Percentiles rank a stretch among this genome's conserved stretches.
Conservation (phyloP, 306 rosid genomes). For the Pachyrhizus erosus region DNA sequence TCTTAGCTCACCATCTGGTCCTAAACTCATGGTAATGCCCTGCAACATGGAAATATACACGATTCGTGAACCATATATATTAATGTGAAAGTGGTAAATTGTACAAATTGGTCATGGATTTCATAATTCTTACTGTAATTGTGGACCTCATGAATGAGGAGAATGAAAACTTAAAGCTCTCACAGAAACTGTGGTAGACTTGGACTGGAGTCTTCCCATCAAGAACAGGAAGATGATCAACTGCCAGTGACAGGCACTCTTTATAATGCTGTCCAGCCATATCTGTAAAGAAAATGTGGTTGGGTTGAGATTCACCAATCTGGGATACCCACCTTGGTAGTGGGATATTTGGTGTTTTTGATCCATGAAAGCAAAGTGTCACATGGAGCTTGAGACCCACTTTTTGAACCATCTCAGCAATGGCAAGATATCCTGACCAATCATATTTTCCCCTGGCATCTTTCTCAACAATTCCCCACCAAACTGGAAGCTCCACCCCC, state of each 20-base stretch:
- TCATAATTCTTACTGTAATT: conserved; percentile 57
- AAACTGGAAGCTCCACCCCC: conserved; percentile 50
- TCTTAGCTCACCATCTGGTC: conserved; percentile 87
- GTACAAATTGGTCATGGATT: neutral
- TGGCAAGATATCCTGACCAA: conserved; percentile 78
- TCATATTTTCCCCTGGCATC: conserved; percentile 66
- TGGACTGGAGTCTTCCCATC: conserved; percentile 77
- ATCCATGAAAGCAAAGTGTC: conserved; percentile 88
- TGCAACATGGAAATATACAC: conserved; percentile 46
- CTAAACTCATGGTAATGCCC: conserved; percentile 88
- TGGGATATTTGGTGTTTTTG: conserved; percentile 54
- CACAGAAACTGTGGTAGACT: conserved; percentile 74
- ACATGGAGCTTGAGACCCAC: conserved; percentile 85
- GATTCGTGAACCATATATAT: conserved; percentile 32
- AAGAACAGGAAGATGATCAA: conserved; percentile 80
- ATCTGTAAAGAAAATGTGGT: conserved; percentile 63
- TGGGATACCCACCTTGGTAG: conserved; percentile 81
- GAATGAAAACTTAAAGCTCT: conserved; percentile 82
- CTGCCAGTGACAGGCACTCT: conserved; percentile 77
- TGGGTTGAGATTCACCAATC: conserved; percentile 71
- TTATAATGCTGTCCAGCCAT: conserved; percentile 64
- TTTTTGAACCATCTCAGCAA: conserved; percentile 80
- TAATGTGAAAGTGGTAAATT: conserved; percentile 13
- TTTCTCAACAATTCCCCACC: conserved; percentile 56
- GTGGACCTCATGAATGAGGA: conserved; percentile 67